Percentiles rank a stretch among this genome's conserved stretches.
These are phyloP conservation scores for Pseudozyma hubeiensis DNA, from an alignment of 1,284 basidiomycete species.

Conservation along the genomic window DNA sequence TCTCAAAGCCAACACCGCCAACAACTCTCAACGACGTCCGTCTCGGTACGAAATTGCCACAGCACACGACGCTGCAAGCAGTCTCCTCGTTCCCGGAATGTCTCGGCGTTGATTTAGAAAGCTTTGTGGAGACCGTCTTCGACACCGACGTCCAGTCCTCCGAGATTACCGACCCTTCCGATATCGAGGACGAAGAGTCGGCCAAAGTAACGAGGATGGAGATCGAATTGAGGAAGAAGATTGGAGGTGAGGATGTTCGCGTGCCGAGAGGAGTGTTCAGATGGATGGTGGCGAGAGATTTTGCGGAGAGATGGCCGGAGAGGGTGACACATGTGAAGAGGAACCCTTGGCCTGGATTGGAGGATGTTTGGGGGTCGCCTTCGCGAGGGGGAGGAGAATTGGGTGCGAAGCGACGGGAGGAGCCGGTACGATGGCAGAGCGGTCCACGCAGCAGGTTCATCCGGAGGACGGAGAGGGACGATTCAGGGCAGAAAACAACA, in stretches of 20 bases:
- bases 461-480: slow-evolving; percentile 11
- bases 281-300: slow-evolving; percentile 43
- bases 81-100: slow-evolving; percentile 22
- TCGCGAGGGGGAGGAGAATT: not conserved
- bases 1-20: not conserved
- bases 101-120: slow-evolving; percentile 17
- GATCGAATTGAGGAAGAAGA: slow-evolving; percentile 21
- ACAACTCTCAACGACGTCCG: too few species aligned
- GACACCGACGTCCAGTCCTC: slow-evolving; percentile 42
- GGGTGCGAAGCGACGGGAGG: not conserved
- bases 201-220: slow-evolving; percentile 17
- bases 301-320: slow-evolving; percentile 35
- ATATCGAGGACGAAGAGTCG: slow-evolving; percentile 32
- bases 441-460: slow-evolving; percentile 31
- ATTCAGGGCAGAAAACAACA: not conserved
- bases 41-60: not conserved
- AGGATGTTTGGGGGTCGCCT: slow-evolving; percentile 28
- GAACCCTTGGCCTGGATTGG: slow-evolving; percentile 39
- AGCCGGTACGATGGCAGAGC: slow-evolving; percentile 38
- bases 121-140: slow-evolving; percentile 33
- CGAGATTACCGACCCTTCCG: slow-evolving; percentile 34
- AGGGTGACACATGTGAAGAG: slow-evolving; percentile 27
- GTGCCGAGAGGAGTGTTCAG: slow-evolving; percentile 32
- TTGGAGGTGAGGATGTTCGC: slow-evolving; percentile 19
- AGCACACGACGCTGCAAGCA: slow-evolving; percentile 6